These are phyloP conservation scores for Cordyceps cateniannulata DNA, from an alignment of 2,329 filamentous ascomycete genomes.

Conservation along the genomic window DNA sequence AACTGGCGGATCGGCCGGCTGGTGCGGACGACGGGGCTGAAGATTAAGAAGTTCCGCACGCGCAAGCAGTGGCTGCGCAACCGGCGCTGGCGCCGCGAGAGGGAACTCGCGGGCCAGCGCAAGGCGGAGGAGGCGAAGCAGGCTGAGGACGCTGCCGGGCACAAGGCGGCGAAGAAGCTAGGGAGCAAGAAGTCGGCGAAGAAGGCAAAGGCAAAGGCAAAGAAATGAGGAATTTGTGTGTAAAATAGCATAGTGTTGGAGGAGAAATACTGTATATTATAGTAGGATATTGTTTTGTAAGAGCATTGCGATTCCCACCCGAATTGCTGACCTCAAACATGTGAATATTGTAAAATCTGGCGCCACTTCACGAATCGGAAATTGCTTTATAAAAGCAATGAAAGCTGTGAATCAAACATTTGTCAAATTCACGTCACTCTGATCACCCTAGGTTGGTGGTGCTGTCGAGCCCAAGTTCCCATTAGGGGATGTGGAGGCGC, in stretches of 20 bases:
- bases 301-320: background rate
- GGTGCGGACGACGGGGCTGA: slow-evolving; percentile 43
- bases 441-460: background rate
- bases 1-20: slow-evolving; percentile 53
- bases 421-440: background rate
- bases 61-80: slow-evolving; percentile 43
- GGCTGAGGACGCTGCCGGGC: slow-evolving; percentile 15
- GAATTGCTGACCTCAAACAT: too few species aligned
- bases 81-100: slow-evolving; percentile 36
- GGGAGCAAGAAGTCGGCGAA: slow-evolving; percentile 28
- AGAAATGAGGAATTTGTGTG: slow-evolving; percentile 18
- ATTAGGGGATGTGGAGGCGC: background rate
- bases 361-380: background rate
- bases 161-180: slow-evolving; percentile 24
- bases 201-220: slow-evolving; percentile 27
- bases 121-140: slow-evolving; percentile 30
- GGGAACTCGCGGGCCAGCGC: slow-evolving; percentile 35
- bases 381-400: too few species aligned
- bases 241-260: background rate
- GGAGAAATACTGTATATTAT: slow-evolving; percentile 5
- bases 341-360: too few species aligned
- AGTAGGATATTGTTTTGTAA: background rate
- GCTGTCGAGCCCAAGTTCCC: background rate
- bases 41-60: slow-evolving; percentile 43
- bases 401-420: too few species aligned